A percentile compares a stretch with the other conserved stretches of the same genome.
Evolutionary conservation across 1,139 yeast species (phyloP).

Genomic region (Diutina rugosa): DNA sequence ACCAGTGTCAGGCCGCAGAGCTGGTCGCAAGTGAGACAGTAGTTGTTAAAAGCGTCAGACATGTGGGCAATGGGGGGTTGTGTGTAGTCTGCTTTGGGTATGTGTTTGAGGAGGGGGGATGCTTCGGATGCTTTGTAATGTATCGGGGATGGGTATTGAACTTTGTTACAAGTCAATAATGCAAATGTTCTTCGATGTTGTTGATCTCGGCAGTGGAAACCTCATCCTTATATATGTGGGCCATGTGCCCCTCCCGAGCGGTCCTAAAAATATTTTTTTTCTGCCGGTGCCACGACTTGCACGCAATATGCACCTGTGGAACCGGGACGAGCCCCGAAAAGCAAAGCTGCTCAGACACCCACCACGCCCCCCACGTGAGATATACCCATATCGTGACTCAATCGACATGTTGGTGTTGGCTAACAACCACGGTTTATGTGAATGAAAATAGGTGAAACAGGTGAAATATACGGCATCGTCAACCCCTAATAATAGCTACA

Average conservation of each 20-base stretch:
- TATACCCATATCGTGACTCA: not conserved
- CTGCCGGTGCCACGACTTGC: not conserved
- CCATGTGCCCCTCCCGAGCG: not conserved
- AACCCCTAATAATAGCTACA: no score
- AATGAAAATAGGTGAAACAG: no score
- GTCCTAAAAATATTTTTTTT: not conserved
- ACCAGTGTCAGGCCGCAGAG: not conserved
- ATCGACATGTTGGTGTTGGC: no score
- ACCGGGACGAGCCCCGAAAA: not conserved
- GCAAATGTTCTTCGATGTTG: not conserved
- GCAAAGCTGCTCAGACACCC: not conserved
- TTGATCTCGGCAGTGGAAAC: not conserved
- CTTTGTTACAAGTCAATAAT: not conserved
- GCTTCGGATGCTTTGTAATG: not conserved
- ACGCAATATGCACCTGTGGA: not conserved
- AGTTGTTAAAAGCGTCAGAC: conserved; percentile 2
- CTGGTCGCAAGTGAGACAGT: conserved; percentile 1
- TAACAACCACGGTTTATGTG: no score
- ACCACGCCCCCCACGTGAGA: not conserved
- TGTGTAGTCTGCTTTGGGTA: not conserved
- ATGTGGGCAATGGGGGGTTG: not conserved
- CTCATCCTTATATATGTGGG: not conserved
- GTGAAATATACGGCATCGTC: no score
- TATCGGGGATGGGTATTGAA: not conserved
- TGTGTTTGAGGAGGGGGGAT: no score